Conservation (phyloP, 495 filamentous ascomycete genomes). For the Penicillium coprophilum region DNA sequence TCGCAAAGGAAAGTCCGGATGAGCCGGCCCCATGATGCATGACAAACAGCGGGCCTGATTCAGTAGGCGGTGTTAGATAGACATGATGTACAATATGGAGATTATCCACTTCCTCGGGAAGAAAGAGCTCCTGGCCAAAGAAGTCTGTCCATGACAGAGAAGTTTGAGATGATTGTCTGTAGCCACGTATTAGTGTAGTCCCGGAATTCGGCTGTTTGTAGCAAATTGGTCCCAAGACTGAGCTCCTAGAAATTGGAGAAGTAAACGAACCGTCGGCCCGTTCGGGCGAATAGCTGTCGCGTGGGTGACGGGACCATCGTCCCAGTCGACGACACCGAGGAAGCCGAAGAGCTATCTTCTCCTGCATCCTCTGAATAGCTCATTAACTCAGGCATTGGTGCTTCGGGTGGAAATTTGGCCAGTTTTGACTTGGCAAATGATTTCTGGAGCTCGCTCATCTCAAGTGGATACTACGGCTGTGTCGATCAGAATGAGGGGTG, state of each 20-base stretch:
- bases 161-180: conserved; percentile 33
- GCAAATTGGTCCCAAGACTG: background rate
- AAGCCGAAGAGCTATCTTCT: conserved; percentile 64
- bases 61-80: conserved; percentile 67
- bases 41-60: conserved; percentile 75
- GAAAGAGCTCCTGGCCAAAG: conserved; percentile 81
- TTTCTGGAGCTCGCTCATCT: conserved; percentile 86
- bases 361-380: conserved; percentile 19
- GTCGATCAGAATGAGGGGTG: conserved; percentile 5
- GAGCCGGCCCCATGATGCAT: conserved; percentile 90
- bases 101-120: conserved; percentile 47
- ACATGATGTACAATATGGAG: conserved; percentile 70
- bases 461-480: conserved; percentile 8
- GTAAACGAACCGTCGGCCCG: conserved; percentile 54
- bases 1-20: conserved; percentile 82
- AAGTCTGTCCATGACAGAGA: conserved; percentile 81
- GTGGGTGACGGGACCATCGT: conserved; percentile 81
- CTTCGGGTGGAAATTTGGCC: conserved; percentile 57
- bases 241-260: background rate
- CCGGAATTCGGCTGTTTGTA: background rate
- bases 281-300: conserved; percentile 69
- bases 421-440: conserved; percentile 81
- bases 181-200: conserved; percentile 13
- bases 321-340: conserved; percentile 81
- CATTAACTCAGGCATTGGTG: conserved; percentile 45